Conservation (phyloP, 2,329 filamentous ascomycete genomes). For the Claviceps pazoutovae region DNA sequence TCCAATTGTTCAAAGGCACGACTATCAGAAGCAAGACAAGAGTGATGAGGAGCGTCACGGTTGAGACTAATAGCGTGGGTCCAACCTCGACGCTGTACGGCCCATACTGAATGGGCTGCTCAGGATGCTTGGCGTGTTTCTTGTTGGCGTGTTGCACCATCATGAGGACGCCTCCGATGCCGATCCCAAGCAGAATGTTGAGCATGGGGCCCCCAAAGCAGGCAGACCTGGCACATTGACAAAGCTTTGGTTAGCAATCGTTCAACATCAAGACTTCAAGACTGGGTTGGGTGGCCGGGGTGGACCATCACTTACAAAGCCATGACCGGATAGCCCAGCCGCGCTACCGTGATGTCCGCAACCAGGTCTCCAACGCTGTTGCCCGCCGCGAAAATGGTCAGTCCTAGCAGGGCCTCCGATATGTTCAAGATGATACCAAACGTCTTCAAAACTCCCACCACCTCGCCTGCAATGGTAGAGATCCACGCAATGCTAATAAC, state of each 20-base stretch:
- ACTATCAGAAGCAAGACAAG: slow-evolving; percentile 63
- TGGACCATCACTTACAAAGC: slow-evolving; percentile 44
- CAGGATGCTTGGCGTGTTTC: slow-evolving; percentile 52
- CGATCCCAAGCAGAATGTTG: slow-evolving; percentile 89
- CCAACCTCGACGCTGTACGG: slow-evolving; percentile 76
- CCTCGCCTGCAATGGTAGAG: slow-evolving; percentile 85
- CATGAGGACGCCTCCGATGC: slow-evolving; percentile 82
- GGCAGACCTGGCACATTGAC: slow-evolving; percentile 43
- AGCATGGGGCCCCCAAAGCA: slow-evolving; percentile 98
- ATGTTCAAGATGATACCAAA: slow-evolving; percentile 86
- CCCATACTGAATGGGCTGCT: slow-evolving; percentile 49
- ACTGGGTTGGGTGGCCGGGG: no score
- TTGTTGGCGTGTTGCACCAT: slow-evolving; percentile 57
- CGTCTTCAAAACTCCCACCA: slow-evolving; percentile 87
- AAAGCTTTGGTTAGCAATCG: background rate
- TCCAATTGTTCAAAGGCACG: slow-evolving; percentile 77
- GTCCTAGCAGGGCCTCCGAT: slow-evolving; percentile 82
- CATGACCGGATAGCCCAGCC: slow-evolving; percentile 93
- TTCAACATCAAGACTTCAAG: background rate
- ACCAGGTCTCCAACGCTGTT: slow-evolving; percentile 92
- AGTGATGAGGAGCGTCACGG: slow-evolving; percentile 69
- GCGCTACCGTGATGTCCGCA: slow-evolving; percentile 85
- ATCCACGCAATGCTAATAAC: slow-evolving; percentile 91
- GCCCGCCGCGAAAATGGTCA: slow-evolving; percentile 92
- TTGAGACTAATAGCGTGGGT: slow-evolving; percentile 72